Evolutionary conservation across 108 stramenopile species (phyloP).

Genomic region (Poteriospumella lacustris): DNA sequence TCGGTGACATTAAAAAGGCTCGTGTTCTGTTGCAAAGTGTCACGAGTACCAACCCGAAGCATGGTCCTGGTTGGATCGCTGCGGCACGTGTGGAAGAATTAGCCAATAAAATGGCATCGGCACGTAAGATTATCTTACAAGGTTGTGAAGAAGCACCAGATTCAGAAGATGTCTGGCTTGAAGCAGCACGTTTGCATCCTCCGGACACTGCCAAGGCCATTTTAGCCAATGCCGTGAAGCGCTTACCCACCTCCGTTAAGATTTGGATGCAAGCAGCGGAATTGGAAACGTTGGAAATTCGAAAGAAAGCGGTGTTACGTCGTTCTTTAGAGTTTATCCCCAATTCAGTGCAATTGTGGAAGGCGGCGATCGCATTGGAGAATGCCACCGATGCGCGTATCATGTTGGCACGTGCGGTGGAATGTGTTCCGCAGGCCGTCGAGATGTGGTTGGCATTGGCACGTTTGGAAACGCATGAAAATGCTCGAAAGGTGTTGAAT

Average conservation of each 20-base stretch:
- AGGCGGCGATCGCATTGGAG: slow-evolving; percentile 89
- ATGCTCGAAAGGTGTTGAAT: slow-evolving; percentile 89
- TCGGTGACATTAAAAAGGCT: slow-evolving; percentile 92
- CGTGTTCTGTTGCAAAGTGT: slow-evolving; percentile 83
- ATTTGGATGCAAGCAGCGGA: slow-evolving; percentile 55
- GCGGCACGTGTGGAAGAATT: slow-evolving; percentile 92
- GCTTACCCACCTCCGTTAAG: slow-evolving; percentile 60
- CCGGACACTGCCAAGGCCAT: slow-evolving; percentile 78
- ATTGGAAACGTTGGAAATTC: slow-evolving; percentile 34
- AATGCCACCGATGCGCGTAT: slow-evolving; percentile 78
- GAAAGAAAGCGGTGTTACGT: slow-evolving; percentile 85
- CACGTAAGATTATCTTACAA: slow-evolving; percentile 87
- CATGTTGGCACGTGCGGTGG: slow-evolving; percentile 83
- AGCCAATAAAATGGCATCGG: slow-evolving; percentile 79
- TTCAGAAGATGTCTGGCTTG: slow-evolving; percentile 94
- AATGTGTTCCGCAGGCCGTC: slow-evolving; percentile 86
- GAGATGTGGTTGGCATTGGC: slow-evolving; percentile 97
- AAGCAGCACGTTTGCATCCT: slow-evolving; percentile 84
- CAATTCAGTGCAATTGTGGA: slow-evolving; percentile 84
- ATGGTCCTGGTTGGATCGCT: slow-evolving; percentile 96
- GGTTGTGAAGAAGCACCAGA: slow-evolving; percentile 88
- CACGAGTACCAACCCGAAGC: slow-evolving; percentile 90
- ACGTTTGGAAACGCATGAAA: slow-evolving; percentile 89
- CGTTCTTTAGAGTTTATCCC: slow-evolving; percentile 87
- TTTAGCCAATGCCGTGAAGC: slow-evolving; percentile 59